Conservation (phyloP, 169 alveolate genomes). For the Plasmodium gaboni region DNA sequence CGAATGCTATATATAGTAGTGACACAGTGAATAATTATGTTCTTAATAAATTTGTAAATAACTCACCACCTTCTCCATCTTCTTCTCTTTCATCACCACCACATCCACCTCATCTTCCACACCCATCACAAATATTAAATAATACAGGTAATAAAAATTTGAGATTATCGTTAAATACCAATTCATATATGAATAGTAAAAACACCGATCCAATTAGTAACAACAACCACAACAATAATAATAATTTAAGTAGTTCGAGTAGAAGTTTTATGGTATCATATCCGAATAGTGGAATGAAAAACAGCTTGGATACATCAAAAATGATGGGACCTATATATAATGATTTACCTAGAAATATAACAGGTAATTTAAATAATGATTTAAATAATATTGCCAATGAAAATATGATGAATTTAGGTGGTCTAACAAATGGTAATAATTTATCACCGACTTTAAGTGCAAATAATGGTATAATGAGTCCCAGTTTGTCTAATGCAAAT, state of each 20-base stretch:
- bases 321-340: constrained; percentile 14
- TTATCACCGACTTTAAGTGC: neutral
- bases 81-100: neutral
- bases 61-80: neutral
- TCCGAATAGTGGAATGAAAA: constrained; percentile 8
- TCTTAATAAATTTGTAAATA: neutral
- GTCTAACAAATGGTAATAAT: constrained; percentile 2
- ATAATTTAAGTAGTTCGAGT: neutral
- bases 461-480: neutral
- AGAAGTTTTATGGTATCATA: constrained; percentile 12
- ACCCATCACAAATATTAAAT: neutral
- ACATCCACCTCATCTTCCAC: constrained; percentile 7
- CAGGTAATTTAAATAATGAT: constrained; percentile 30
- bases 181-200: constrained; percentile 7
- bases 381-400: constrained; percentile 11
- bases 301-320: constrained; percentile 20
- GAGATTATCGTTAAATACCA: neutral
- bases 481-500: constrained; percentile 25
- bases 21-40: neutral
- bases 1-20: constrained; percentile 4
- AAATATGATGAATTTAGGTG: constrained; percentile 9
- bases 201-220: neutral
- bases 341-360: constrained; percentile 7
- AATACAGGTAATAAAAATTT: constrained; percentile 7
- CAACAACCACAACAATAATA: constrained; percentile 8